Evolutionary conservation across 257 asterid genomes (phyloP).

Genomic region (Nicotiana sylvestris): DNA sequence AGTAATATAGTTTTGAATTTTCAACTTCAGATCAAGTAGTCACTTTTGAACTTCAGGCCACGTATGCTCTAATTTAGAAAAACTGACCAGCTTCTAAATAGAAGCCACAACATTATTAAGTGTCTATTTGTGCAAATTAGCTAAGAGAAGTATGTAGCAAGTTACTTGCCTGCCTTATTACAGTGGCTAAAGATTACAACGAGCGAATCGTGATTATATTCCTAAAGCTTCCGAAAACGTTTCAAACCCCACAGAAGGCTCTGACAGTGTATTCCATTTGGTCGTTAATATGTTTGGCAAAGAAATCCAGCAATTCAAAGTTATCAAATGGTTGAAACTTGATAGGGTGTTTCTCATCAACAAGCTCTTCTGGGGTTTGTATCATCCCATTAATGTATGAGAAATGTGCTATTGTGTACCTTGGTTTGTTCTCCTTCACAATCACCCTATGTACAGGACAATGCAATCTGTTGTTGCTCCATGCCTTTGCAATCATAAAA

Average conservation of each 20-base stretch:
- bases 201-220: background rate
- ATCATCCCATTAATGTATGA: slow-evolving; percentile 19
- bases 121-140: no score
- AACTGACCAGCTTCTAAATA: no score
- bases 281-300: background rate
- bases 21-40: no score
- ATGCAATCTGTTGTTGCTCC: slow-evolving; percentile 42
- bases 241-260: background rate
- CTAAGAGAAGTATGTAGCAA: background rate
- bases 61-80: no score
- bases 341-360: slow-evolving; percentile 29
- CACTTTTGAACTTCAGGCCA: no score
- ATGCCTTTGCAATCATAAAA: slow-evolving; percentile 20
- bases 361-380: slow-evolving; percentile 33
- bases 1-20: no score
- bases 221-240: background rate
- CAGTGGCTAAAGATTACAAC: background rate
- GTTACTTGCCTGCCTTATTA: background rate
- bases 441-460: slow-evolving; percentile 36
- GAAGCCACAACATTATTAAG: no score
- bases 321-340: slow-evolving; percentile 29
- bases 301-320: slow-evolving; percentile 29
- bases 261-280: background rate
- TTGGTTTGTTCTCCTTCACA: slow-evolving; percentile 22
- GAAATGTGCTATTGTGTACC: slow-evolving; percentile 30